Percentiles rank a stretch among this genome's conserved stretches.
These are phyloP conservation scores for Amanita jacksonii DNA, from an alignment of 768 basidiomycete genomes.

Conservation along the genomic window DNA sequence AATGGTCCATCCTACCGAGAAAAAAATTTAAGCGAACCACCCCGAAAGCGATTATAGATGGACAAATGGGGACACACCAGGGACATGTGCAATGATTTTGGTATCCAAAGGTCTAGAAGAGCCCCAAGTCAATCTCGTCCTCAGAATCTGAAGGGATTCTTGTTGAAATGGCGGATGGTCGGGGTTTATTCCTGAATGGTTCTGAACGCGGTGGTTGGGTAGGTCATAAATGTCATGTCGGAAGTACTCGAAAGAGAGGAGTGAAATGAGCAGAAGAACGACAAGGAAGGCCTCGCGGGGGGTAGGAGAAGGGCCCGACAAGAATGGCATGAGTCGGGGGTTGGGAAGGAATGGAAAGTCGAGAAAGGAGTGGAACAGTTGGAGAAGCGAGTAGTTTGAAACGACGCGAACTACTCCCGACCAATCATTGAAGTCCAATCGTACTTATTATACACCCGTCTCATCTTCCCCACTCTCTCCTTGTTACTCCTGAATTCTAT, in stretches of 20 bases:
- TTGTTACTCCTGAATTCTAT: slow-evolving; percentile 64
- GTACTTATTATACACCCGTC: slow-evolving; percentile 64
- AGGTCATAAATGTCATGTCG: not conserved
- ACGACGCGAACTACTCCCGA: not conserved
- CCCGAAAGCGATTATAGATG: not conserved
- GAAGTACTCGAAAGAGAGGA: slow-evolving; percentile 9
- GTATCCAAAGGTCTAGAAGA: slow-evolving; percentile 38
- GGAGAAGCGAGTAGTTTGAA: not conserved
- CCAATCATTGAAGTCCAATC: slow-evolving; percentile 79
- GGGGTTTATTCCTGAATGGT: too few relatives aligned
- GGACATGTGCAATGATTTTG: slow-evolving; percentile 62
- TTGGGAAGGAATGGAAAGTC: not conserved
- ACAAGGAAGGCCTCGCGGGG: slow-evolving; percentile 13
- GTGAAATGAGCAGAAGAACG: slow-evolving; percentile 9
- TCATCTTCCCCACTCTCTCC: slow-evolving; percentile 60
- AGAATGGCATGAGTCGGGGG: slow-evolving; percentile 8
- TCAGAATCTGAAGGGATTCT: slow-evolving; percentile 10
- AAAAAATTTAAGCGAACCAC: not conserved
- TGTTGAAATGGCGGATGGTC: slow-evolving; percentile 9
- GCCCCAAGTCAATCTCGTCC: slow-evolving; percentile 30
- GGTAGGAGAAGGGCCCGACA: slow-evolving; percentile 11
- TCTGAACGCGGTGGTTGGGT: too few relatives aligned
- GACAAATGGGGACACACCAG: slow-evolving; percentile 36
- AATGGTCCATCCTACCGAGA: slow-evolving; percentile 73
- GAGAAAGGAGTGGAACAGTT: not conserved